A percentile compares a stretch with the other conserved stretches of the same genome.
Evolutionary conservation across 176 grass and related monocot genomes (phyloP).

Genomic region (Triticum aestivum): IWGSC_CS_RefSeq_v2.1 NC_057805.1:469585265-469585764

Average conservation of each 20-base stretch:
- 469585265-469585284: not conserved
- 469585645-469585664: not conserved
- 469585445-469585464: conserved; percentile 21
- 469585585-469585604: not conserved
- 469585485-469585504: conserved; percentile 1
- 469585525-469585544: not conserved
- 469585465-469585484: not conserved
- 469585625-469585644: not conserved
- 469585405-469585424: conserved; percentile 71
- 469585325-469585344: conserved; percentile 68
- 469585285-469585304: conserved; percentile 60
- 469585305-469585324: conserved; percentile 81
- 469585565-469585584: not conserved
- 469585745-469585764: not conserved
- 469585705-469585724: not conserved
- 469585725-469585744: not conserved
- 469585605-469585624: not conserved
- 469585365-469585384: conserved; percentile 97
- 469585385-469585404: conserved; percentile 68
- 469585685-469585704: not conserved
- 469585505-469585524: not conserved
- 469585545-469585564: conserved; percentile 25
- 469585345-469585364: conserved; percentile 63
- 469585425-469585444: conserved; percentile 65
- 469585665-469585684: not conserved